Evolutionary conservation across 2,329 filamentous ascomycete genomes (phyloP).

Genomic region (Ascocoryne sarcoides): DNA sequence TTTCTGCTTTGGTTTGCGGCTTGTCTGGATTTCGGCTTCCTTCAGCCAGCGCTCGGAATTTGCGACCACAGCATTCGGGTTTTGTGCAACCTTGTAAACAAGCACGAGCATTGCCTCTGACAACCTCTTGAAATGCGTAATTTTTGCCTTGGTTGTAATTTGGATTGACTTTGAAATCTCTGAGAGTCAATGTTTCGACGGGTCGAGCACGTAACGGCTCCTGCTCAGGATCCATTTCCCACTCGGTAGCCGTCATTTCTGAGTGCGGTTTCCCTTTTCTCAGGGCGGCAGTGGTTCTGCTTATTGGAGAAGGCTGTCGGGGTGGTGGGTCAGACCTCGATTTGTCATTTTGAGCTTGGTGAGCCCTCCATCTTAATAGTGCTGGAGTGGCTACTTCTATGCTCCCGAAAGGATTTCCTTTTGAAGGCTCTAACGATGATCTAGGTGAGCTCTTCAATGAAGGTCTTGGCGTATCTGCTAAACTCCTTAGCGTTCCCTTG

Average conservation of each 20-base stretch:
- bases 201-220: slow-evolving; percentile 33
- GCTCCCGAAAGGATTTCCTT: not conserved
- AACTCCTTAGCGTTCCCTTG: not conserved
- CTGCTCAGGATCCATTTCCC: slow-evolving; percentile 6
- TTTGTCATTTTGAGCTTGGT: not conserved
- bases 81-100: slow-evolving; percentile 54
- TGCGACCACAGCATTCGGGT: slow-evolving; percentile 42
- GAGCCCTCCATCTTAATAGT: not conserved
- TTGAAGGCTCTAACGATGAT: not conserved
- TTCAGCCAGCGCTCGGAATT: slow-evolving; percentile 25
- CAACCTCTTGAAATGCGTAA: slow-evolving; percentile 51
- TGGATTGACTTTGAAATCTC: slow-evolving; percentile 59
- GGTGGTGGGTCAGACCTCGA: too few relatives aligned
- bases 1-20: slow-evolving; percentile 18
- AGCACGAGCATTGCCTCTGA: slow-evolving; percentile 49
- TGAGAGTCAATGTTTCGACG: slow-evolving; percentile 32
- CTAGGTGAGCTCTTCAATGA: not conserved
- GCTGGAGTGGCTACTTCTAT: not conserved
- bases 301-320: too few relatives aligned
- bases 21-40: slow-evolving; percentile 13
- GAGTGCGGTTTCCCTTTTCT: too few relatives aligned
- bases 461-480: not conserved
- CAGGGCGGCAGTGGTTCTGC: too few relatives aligned
- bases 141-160: slow-evolving; percentile 47
- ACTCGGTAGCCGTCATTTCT: not conserved